Base-by-base conservation (phyloP, 305 asterid genomes). In the Fraxinus velutina region DNA sequence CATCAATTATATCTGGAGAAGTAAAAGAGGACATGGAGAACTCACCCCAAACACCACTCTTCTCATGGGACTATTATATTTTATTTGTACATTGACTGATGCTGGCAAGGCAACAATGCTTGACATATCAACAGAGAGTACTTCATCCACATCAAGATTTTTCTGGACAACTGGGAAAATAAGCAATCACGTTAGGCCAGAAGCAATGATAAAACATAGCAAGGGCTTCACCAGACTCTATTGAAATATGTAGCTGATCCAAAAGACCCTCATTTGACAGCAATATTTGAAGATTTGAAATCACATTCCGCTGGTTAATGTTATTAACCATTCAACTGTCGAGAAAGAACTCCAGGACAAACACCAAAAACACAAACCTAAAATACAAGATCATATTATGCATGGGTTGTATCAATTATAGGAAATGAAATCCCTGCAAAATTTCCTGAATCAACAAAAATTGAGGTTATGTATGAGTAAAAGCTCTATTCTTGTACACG, bases 71-170 rank as follows among this genome's bases (percentile, higher is more conserved):
- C 92, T 96, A 82, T 94, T 96, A 87, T 94, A 96, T 88, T 90
- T 96, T 81, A 96, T 88, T 86, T 92, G 98, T 83, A 90, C 90
- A 79, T 94, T 94, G 78, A 94, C 91, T 44, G 99, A 86, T 89
- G 98, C 90, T 36, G 98, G 91, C 79, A 94, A 89, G 52, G 99
- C 97, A 85, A 93, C 93, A 74, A 96, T 91, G 91, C 95, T 92
- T 21, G 97, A 88, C 86, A 94, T 88, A 88, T 96, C 99, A 88
- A 93, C 97, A 50, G 91, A 85, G 15, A 96, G 92, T 76, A 91
- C 92, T 89, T 96, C 99, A 70, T 97, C 99, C 86, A 93, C 97
- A 86, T 96, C 97, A 27, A 94, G 98, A 90, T 92, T 96, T 87
- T 96, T 96, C 91, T 96, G 99, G 62, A 94, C 99, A 89, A 94